phyloP scores from a whole-genome alignment of 805 yeast genomes.

The Phaffomyces opuntiae region DNA sequence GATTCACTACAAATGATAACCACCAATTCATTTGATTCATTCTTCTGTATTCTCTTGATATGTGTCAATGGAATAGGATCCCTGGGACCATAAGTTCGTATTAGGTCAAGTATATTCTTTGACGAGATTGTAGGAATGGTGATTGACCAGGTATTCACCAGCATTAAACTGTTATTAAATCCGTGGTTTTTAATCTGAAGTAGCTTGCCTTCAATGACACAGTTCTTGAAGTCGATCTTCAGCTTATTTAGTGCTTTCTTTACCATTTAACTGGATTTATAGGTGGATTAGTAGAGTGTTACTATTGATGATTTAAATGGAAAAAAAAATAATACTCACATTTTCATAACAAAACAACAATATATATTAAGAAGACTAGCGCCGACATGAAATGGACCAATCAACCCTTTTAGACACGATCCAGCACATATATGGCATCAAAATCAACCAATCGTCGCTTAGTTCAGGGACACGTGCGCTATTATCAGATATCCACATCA shows the following conservation, averaged over 20 bases:
- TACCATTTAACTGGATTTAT: conserved; percentile 23
- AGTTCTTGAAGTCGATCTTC: conserved; percentile 37
- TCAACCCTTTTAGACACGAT: neutral
- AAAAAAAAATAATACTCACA: neutral
- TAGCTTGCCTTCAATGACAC: conserved; percentile 38
- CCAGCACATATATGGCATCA: neutral
- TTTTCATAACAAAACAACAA: neutral
- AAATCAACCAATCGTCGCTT: too few species aligned
- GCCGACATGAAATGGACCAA: neutral
- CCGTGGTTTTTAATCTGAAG: conserved; percentile 34
- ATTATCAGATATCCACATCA: neutral
- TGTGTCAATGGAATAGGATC: conserved; percentile 30
- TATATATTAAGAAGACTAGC: neutral
- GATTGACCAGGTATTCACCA: conserved; percentile 42
- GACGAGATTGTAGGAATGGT: conserved; percentile 34
- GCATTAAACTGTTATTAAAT: conserved; percentile 18
- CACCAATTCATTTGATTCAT: conserved; percentile 21
- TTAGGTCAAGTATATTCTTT: conserved; percentile 15
- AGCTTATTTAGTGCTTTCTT: conserved; percentile 28
- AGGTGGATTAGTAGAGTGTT: neutral
- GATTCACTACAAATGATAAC: conserved; percentile 39
- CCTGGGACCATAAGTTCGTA: conserved; percentile 18
- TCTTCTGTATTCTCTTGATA: conserved; percentile 49
- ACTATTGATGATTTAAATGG: neutral
- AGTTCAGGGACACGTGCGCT: neutral